These are phyloP conservation scores for Neurospora terricola DNA, from an alignment of 495 filamentous ascomycete species.

Conservation along the genomic window DNA sequence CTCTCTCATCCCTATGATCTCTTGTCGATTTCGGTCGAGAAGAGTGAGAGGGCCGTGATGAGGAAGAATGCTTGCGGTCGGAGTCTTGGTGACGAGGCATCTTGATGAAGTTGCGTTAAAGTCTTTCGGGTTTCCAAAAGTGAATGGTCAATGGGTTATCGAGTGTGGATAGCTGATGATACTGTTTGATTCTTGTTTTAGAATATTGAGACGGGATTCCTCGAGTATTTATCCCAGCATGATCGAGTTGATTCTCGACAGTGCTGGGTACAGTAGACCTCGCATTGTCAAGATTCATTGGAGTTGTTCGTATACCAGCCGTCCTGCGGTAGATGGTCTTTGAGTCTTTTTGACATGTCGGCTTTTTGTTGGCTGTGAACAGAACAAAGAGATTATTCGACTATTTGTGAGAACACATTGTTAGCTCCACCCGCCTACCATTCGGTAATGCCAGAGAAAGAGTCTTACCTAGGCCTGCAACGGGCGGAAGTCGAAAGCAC, in stretches of 20 bases:
- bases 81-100: background rate
- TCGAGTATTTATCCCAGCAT: background rate
- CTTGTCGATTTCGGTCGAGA: background rate
- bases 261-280: background rate
- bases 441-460: background rate
- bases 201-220: background rate
- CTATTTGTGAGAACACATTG: background rate
- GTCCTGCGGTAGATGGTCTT: background rate
- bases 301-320: background rate
- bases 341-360: background rate
- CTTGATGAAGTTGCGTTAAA: background rate
- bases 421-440: background rate
- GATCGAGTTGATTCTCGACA: background rate
- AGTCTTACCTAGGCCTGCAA: background rate
- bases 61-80: background rate
- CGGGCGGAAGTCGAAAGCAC: background rate
- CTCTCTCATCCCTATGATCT: background rate
- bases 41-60: background rate
- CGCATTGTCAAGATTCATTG: background rate
- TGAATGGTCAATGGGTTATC: background rate
- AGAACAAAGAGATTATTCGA: background rate
- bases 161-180: background rate
- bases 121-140: background rate
- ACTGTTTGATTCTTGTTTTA: background rate
- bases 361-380: background rate